Evolutionary conservation across 495 filamentous ascomycete genomes (phyloP), one percentile per base, ranked within the genome.

Genomic region (Penicillium manginii): DNA sequence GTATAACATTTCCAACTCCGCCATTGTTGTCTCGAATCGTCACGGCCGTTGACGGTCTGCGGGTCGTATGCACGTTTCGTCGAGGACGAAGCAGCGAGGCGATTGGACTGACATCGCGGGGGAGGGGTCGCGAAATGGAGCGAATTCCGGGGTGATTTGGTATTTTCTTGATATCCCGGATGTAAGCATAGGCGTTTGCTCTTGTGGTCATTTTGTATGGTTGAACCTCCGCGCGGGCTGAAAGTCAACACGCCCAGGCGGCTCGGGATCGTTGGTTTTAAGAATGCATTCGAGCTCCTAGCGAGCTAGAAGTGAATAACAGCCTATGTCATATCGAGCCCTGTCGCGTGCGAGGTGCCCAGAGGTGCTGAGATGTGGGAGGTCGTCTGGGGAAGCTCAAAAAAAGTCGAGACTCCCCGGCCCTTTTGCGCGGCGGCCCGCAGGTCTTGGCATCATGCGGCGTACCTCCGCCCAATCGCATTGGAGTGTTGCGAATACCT

Each of bases 121-220:
- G 42, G 26, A 39, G 11, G 17, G 19, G n/a, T 43, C 22, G 15
- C n/a, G 32, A 4, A 15, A 6, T 8, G 2, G 14, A 40, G 2
- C 50, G 35, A 26, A 46, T 48, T 52, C n/a, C 42, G 2, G 2
- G 15, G 3, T 18, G 17, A 39, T 8, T 4, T 12, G 18, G 32
- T 11, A 54, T 17, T 47, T 33, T 55, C 39, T 54, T 56, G 19
- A 57, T 18, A 31, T 21, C 31, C 35, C 55, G 58, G 7, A 67
- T 47, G 23, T 42, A 37, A 4, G 22, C 37, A 33, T 29, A 55
- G 23, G 58, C 49, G 37, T 22, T 54, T 18, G 53, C 57, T 40
- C 58, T 50, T 26, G 50, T 50, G 6, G 49, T 37, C 64, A 67
- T 64, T 2, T 40, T 61, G 55, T 31, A 42, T 10, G 32, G 21